These are phyloP conservation scores for Fusarium proliferatum DNA, from an alignment of 2,329 filamentous ascomycete genomes.

Conservation along the genomic window DNA sequence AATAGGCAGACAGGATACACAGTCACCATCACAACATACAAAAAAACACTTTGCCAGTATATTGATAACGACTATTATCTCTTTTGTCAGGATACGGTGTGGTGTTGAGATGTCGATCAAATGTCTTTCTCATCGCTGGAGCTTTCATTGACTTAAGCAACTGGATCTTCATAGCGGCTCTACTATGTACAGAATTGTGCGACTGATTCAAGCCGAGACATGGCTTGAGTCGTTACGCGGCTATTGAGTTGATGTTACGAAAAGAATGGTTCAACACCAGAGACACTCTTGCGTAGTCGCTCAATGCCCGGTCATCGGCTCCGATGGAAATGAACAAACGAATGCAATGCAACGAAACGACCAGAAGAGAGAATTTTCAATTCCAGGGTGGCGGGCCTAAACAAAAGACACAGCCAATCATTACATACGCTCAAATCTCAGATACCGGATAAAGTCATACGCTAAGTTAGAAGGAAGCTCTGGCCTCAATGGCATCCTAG, in stretches of 20 bases:
- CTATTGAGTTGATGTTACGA: conserved; percentile 37
- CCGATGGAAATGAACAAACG: conserved; percentile 25
- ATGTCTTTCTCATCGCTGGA: not conserved
- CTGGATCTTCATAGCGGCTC: not conserved
- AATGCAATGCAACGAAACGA: conserved; percentile 13
- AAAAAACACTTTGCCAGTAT: not conserved
- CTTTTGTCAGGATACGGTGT: not conserved
- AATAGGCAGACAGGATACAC: not conserved
- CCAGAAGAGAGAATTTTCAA: conserved; percentile 38
- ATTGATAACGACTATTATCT: too few relatives aligned
- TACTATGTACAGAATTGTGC: conserved; percentile 2
- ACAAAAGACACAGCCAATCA: conserved; percentile 30
- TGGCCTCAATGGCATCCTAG: conserved; percentile 11
- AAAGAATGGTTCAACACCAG: conserved; percentile 12
- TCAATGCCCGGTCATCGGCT: conserved; percentile 41
- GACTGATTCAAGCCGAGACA: conserved; percentile 1
- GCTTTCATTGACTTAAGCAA: not conserved
- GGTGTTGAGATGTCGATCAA: not conserved
- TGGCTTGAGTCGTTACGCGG: conserved; percentile 24
- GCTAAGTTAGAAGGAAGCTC: conserved; percentile 12
- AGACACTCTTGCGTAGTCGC: conserved; percentile 8
- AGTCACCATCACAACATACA: not conserved
- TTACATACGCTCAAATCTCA: conserved; percentile 2
- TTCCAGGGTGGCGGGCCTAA: conserved; percentile 33
- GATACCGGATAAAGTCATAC: conserved; percentile 39